phyloP scores from a whole-genome alignment of 2,329 filamentous ascomycete genomes.

The Cladosporium sp. region DNA sequence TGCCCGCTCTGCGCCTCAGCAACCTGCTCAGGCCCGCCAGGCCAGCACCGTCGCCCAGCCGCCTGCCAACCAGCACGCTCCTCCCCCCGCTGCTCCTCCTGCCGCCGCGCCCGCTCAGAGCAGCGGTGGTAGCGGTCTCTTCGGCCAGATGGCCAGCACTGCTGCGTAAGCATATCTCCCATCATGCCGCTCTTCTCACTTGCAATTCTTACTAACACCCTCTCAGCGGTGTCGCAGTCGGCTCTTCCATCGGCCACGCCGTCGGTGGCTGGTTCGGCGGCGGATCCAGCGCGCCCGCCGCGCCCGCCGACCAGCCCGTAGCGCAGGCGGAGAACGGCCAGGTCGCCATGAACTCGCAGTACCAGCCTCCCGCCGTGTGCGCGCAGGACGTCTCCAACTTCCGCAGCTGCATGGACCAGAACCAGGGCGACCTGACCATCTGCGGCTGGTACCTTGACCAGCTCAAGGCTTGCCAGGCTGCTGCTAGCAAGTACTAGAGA shows the following conservation, averaged over 20 bases:
- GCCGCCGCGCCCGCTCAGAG: slow-evolving; percentile 37
- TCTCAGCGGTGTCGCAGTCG: slow-evolving; percentile 86
- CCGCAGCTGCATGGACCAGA: slow-evolving; percentile 94
- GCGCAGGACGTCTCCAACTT: slow-evolving; percentile 76
- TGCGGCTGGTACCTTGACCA: slow-evolving; percentile 99
- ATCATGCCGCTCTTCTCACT: slow-evolving; percentile 4
- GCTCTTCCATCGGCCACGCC: slow-evolving; percentile 91
- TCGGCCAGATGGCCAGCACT: slow-evolving; percentile 96
- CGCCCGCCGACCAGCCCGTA: slow-evolving; percentile 36
- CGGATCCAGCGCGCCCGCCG: slow-evolving; percentile 55
- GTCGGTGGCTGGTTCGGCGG: slow-evolving; percentile 85
- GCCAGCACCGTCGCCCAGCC: slow-evolving; percentile 30
- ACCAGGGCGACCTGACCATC: slow-evolving; percentile 89
- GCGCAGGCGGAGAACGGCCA: slow-evolving; percentile 31
- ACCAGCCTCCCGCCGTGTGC: slow-evolving; percentile 54
- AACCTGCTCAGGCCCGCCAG: slow-evolving; percentile 53
- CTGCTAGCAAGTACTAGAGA: slow-evolving; percentile 48
- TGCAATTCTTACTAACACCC: slow-evolving; percentile 24
- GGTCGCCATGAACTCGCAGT: slow-evolving; percentile 28
- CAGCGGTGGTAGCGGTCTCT: slow-evolving; percentile 72
- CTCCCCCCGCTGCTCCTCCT: slow-evolving; percentile 39
- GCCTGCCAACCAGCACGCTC: slow-evolving; percentile 45
- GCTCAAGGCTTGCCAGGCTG: slow-evolving; percentile 57
- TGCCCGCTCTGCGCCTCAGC: slow-evolving; percentile 57
- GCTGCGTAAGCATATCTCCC: slow-evolving; percentile 80